Evolutionary conservation across 1,284 basidiomycete genomes (phyloP), one percentile per base, ranked within the genome.

Genomic region (Apiotrichum porosum): DNA sequence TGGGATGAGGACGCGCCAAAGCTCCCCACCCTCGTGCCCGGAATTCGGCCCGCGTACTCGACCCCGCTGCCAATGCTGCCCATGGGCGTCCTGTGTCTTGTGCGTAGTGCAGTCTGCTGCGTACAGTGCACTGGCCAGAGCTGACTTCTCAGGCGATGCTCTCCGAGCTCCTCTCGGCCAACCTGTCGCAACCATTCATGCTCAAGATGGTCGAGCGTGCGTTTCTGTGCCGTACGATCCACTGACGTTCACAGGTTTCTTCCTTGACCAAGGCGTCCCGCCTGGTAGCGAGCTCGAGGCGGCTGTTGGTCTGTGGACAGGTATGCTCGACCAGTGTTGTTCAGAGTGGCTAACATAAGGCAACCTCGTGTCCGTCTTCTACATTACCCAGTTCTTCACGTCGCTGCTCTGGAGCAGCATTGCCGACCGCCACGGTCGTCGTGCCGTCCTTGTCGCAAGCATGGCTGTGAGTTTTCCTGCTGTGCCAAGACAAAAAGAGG

Each of bases 331-430:
- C 21, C 35, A 30, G 19, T 21, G 17, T 15, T 41, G 30, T 18
- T 14, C 23, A 40, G 14, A 32, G 56, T 62, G 41, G 57, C 44
- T 15, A 9, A 9, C 6, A 57, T 40, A 52, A 44, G 70, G 71
- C 9, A 75, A 75, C 49, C 63, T 75, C 9, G 73, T 76, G 13
- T 71, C 77, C 18, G 74, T 74, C 23, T 77, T 77, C 68, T 79
- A 77, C 67, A 71, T 78, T 47, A 74, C 75, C 13, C 75, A 76
- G 56, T 95, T 98, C 73, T 76, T 95, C 34, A 97, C 94, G 2
- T 94, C 91, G 26, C 76, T 99, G 35, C 80, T 97, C 51, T 77
- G 91, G 94, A 89, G 91, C 37, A 91, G 88, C 21, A 83, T 93
- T 17, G 94, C 94, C 12, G 87, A 94, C 49, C 87, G 84, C 72